A percentile compares a stretch with the other conserved stretches of the same genome.
Conservation (phyloP, 225 moss, liverwort and hornwort genomes). For the Polytrichum commune region DNA sequence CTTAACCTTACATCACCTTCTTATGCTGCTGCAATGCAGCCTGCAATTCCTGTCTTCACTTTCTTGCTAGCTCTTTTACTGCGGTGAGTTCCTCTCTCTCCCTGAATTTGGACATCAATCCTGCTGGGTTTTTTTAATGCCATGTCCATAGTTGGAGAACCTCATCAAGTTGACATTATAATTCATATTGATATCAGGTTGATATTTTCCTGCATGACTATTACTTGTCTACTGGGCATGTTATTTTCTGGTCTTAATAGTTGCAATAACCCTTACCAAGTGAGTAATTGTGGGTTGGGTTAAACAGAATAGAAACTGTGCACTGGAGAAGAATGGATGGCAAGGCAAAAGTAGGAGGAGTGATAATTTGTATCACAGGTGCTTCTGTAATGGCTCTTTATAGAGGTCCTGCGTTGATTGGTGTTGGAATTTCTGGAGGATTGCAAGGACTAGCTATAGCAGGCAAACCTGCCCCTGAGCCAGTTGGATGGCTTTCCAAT, state of each 20-base stretch:
- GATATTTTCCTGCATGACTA: no score
- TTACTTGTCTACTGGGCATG: no score
- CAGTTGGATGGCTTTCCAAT: slow-evolving; percentile 76
- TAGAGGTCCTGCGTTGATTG: slow-evolving; percentile 66
- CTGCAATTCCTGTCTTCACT: slow-evolving; percentile 86
- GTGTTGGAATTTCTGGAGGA: slow-evolving; percentile 72
- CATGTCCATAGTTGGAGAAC: no score
- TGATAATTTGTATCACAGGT: slow-evolving; percentile 65
- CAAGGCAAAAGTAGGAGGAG: slow-evolving; percentile 80
- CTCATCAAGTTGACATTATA: no score
- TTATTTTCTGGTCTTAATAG: no score
- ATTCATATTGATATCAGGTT: no score
- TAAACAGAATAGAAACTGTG: slow-evolving; percentile 65
- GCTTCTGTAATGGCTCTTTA: slow-evolving; percentile 67
- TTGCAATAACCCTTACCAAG: neutral
- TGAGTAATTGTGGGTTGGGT: slow-evolving; percentile 13
- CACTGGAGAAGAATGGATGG: slow-evolving; percentile 75
- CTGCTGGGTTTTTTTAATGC: no score
- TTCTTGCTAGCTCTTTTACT: slow-evolving; percentile 70
- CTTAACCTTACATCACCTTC: slow-evolving; percentile 78
- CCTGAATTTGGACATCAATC: no score
- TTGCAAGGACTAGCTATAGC: slow-evolving; percentile 60
- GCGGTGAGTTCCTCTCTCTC: slow-evolving; percentile 55
- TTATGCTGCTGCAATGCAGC: slow-evolving; percentile 80
- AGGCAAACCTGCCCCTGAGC: slow-evolving; percentile 94